These are phyloP conservation scores for Pinus albicaulis DNA, from an alignment of 75 land plant species.

Conservation along the genomic window DNA sequence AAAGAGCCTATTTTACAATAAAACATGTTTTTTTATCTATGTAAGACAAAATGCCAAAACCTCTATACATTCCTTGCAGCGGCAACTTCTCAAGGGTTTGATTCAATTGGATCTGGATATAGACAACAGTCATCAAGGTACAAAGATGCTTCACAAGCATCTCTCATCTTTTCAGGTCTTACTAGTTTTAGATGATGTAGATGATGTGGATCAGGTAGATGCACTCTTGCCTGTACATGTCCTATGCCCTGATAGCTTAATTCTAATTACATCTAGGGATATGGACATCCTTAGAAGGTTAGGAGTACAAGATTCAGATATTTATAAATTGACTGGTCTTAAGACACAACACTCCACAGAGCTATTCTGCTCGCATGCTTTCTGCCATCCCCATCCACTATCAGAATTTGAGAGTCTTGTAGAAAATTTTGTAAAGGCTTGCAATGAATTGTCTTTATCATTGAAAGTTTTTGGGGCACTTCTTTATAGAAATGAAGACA, in stretches of 20 bases:
- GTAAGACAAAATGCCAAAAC: too few relatives aligned
- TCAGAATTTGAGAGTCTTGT: background rate
- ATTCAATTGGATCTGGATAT: background rate
- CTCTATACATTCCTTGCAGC: background rate
- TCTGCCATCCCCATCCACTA: background rate
- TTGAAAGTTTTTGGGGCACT: background rate
- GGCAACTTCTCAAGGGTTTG: background rate
- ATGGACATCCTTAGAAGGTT: background rate
- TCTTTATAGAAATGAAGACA: background rate
- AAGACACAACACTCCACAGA: background rate
- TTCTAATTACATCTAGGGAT: background rate
- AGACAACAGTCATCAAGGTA: background rate
- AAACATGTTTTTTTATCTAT: too few relatives aligned
- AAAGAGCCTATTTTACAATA: too few relatives aligned
- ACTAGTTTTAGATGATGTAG: conserved; percentile 4
- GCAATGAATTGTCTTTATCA: background rate
- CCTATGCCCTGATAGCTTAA: background rate
- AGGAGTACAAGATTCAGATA: background rate
- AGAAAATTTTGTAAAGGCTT: background rate
- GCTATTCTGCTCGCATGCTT: background rate
- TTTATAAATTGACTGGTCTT: background rate
- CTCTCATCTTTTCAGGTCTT: background rate
- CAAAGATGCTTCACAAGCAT: background rate
- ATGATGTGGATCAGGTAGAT: background rate
- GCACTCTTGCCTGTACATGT: background rate